These are phyloP conservation scores for Daldinia sp. DNA, from an alignment of 2,329 filamentous ascomycete genomes.

Conservation along the genomic window DNA sequence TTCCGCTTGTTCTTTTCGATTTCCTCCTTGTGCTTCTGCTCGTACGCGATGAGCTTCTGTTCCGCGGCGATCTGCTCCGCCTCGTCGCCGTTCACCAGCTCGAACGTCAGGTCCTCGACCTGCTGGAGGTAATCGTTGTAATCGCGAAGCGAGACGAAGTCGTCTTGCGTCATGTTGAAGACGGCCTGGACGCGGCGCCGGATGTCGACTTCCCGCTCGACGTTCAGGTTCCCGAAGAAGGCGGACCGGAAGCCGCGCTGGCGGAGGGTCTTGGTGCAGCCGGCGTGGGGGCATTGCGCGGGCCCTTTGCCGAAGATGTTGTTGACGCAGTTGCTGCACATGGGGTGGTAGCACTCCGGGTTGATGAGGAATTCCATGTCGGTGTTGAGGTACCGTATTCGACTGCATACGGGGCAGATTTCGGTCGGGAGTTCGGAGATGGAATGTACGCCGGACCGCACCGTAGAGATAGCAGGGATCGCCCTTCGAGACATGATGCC, in stretches of 20 bases:
- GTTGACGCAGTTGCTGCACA: constrained; percentile 96
- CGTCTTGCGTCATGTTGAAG: constrained; percentile 88
- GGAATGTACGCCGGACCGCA: constrained; percentile 34
- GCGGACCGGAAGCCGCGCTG: constrained; percentile 85
- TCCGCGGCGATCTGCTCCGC: constrained; percentile 63
- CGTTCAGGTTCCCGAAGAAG: constrained; percentile 86
- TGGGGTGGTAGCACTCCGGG: constrained; percentile 98
- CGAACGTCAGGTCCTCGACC: constrained; percentile 89
- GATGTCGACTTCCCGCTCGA: constrained; percentile 95
- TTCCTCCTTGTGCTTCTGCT: constrained; percentile 73
- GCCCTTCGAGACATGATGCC: constrained; percentile 51
- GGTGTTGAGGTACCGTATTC: constrained; percentile 91
- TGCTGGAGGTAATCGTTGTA: constrained; percentile 96
- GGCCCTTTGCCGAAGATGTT: constrained; percentile 93
- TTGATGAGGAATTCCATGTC: constrained; percentile 97
- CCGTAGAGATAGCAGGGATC: constrained; percentile 29
- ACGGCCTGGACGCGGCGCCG: constrained; percentile 78
- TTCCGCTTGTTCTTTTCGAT: constrained; percentile 69
- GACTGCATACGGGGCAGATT: constrained; percentile 97
- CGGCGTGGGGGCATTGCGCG: constrained; percentile 89
- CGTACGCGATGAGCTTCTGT: constrained; percentile 64
- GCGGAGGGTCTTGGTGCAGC: constrained; percentile 85
- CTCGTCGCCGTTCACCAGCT: constrained; percentile 78
- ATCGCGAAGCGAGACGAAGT: constrained; percentile 83
- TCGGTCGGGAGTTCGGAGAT: constrained; percentile 59